Conservation (phyloP, 176 grass and related monocot species). For the Chloris gayana region DNA sequence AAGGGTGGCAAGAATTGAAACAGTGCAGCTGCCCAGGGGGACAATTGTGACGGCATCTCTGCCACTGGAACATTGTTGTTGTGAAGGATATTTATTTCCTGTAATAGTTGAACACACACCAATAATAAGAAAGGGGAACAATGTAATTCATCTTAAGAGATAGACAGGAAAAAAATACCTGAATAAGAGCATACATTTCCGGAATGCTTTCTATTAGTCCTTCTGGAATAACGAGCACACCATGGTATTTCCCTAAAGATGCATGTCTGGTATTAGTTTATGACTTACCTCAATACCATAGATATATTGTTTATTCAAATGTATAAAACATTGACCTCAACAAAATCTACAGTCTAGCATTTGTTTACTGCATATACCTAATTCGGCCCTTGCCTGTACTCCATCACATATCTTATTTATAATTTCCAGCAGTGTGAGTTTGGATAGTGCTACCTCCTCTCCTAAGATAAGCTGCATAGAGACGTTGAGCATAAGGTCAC, state of each 20-base stretch:
- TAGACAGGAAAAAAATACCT: conserved; percentile 48
- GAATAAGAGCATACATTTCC: conserved; percentile 76
- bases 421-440: conserved; percentile 72
- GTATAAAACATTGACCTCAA: background rate
- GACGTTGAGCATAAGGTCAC: background rate
- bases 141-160: background rate
- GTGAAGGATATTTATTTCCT: conserved; percentile 79
- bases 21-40: conserved; percentile 71
- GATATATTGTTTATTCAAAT: background rate
- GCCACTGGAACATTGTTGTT: conserved; percentile 59
- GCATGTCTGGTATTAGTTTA: conserved; percentile 6
- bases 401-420: conserved; percentile 79
- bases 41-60: conserved; percentile 56
- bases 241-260: conserved; percentile 70
- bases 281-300: background rate
- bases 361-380: conserved; percentile 44
- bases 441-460: conserved; percentile 80
- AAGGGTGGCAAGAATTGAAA: conserved; percentile 66
- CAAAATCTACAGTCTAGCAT: background rate
- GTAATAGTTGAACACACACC: conserved; percentile 27
- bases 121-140: background rate
- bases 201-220: conserved; percentile 78
- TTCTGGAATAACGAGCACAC: conserved; percentile 77
- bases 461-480: conserved; percentile 65
- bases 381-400: conserved; percentile 70